Conservation (phyloP, 1,284 basidiomycete species). For the Pulchroboletus neoregius region DNA sequence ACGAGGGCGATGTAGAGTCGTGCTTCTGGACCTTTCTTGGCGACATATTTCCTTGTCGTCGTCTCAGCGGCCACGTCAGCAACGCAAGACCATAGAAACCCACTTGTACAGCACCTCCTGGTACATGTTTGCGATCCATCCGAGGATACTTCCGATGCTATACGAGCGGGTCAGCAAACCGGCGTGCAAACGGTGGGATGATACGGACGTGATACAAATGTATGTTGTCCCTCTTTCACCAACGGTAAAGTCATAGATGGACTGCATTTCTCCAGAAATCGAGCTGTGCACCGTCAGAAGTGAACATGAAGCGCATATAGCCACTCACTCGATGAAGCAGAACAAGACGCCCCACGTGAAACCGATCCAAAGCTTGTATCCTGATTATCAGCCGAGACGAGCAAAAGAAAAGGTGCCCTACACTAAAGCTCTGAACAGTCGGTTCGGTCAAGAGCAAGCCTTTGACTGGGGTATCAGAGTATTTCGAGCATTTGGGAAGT, state of each 20-base stretch:
- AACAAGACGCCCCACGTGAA: slow-evolving; percentile 64
- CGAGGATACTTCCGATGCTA: slow-evolving; percentile 31
- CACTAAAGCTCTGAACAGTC: slow-evolving; percentile 54
- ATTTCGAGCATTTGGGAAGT: background rate
- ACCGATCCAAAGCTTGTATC: slow-evolving; percentile 51
- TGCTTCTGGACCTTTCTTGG: slow-evolving; percentile 57
- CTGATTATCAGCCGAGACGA: slow-evolving; percentile 5
- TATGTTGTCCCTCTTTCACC: slow-evolving; percentile 52
- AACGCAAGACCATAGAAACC: slow-evolving; percentile 2
- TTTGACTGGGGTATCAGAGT: slow-evolving; percentile 22
- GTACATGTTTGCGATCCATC: slow-evolving; percentile 32
- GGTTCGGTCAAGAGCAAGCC: slow-evolving; percentile 59
- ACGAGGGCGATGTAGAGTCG: slow-evolving; percentile 55
- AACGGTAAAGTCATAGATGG: slow-evolving; percentile 49
- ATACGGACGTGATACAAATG: slow-evolving; percentile 41
- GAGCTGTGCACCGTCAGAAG: slow-evolving; percentile 35
- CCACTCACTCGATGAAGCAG: slow-evolving; percentile 44
- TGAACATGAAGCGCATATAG: background rate
- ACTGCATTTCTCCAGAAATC: slow-evolving; percentile 46
- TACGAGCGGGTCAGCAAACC: slow-evolving; percentile 1
- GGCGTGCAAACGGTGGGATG: slow-evolving; percentile 7
- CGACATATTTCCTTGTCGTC: slow-evolving; percentile 28
- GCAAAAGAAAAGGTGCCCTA: slow-evolving; percentile 19
- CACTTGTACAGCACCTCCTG: slow-evolving; percentile 50
- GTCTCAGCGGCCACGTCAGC: slow-evolving; percentile 14